These are phyloP conservation scores for Rhizoclosmatium globosum DNA, from an alignment of 192 early-diverging fungal species.

Conservation along the genomic window DNA sequence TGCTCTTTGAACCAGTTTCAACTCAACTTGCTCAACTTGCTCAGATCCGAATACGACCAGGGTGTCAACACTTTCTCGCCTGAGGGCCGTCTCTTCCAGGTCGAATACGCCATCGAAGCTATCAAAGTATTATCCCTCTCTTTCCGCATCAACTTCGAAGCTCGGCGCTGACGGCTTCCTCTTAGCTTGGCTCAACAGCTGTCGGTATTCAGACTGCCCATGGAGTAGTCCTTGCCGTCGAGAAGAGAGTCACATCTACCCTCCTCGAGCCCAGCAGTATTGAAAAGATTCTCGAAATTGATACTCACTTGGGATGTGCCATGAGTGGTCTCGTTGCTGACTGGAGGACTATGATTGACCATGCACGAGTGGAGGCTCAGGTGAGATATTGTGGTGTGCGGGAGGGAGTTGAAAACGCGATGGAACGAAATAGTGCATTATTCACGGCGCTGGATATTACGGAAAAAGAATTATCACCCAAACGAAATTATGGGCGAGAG, in stretches of 20 bases:
- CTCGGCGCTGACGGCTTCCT: background rate
- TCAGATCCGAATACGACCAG: constrained; percentile 89
- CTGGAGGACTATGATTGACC: constrained; percentile 98
- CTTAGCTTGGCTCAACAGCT: constrained; percentile 89
- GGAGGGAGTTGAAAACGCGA: background rate
- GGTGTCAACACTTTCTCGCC: constrained; percentile 99
- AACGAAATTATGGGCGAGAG: too few relatives aligned
- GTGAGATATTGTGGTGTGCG: constrained; percentile 50
- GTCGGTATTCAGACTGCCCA: constrained; percentile 96
- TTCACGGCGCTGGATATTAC: too few relatives aligned
- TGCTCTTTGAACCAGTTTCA: too few relatives aligned
- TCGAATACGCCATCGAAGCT: constrained; percentile 99
- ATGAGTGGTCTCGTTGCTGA: constrained; percentile 98
- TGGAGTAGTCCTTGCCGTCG: constrained; percentile 94
- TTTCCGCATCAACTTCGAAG: background rate
- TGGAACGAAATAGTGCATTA: too few relatives aligned
- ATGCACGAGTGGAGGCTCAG: constrained; percentile 94
- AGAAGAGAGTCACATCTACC: constrained; percentile 94
- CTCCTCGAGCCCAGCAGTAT: constrained; percentile 93
- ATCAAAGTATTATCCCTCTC: constrained; percentile 81
- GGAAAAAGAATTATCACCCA: too few relatives aligned
- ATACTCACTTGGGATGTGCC: constrained; percentile 93
- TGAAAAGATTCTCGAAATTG: constrained; percentile 99
- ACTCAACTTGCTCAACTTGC: background rate
- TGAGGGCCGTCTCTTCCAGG: constrained; percentile 99